Evolutionary conservation across 805 yeast species (phyloP), one percentile per base, ranked within the genome.

Genomic region (Yamadazyma ubonensis): DNA sequence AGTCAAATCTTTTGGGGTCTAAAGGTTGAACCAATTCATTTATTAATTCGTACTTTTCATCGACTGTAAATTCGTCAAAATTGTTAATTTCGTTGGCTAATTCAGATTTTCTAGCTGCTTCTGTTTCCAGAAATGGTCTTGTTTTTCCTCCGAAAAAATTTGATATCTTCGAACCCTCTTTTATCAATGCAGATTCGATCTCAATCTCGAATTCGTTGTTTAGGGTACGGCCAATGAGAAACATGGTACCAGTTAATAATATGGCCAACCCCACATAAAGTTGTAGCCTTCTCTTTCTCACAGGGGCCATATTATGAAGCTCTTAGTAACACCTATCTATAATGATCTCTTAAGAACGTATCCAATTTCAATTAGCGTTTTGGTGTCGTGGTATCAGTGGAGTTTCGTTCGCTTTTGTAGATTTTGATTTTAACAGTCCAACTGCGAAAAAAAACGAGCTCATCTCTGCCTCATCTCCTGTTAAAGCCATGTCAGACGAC

Each of bases 1-100:
- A 72, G 15, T 59, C 53, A n/a, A 37, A 31, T 10, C 37, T 39
- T 8, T 40, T 29, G n/a, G 31, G 25, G 19, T 35, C 31, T 19
- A 29, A 22, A n/a, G 37, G 39, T 15, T 21, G 40, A n/a, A 38
- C 21, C 29, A 38, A 38, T 20, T 40, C 26, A 19, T 39, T 31
- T 4, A 47, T 29, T 9, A 47, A 30, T 14, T 22, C 15, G 10
- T 40, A 29, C 14, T 47, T 42, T 11, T 39, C 36, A 5, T 32
- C 39, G 11, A 26, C 22, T 4, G 40, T 2, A 16, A 39, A 35
- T 5, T 12, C 12, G 11, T 39, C 45, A 29, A 44, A 47, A 22
- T 44, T 47, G 20, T 44, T 42, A 11, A 47, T 44, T 31, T 34
- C 38, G 9, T 38, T 16, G 21, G 38, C 39, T 17, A 38, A 21